Conservation (phyloP, 208 protist genomes). For the Leptomonas pyrrhocoris region DNA sequence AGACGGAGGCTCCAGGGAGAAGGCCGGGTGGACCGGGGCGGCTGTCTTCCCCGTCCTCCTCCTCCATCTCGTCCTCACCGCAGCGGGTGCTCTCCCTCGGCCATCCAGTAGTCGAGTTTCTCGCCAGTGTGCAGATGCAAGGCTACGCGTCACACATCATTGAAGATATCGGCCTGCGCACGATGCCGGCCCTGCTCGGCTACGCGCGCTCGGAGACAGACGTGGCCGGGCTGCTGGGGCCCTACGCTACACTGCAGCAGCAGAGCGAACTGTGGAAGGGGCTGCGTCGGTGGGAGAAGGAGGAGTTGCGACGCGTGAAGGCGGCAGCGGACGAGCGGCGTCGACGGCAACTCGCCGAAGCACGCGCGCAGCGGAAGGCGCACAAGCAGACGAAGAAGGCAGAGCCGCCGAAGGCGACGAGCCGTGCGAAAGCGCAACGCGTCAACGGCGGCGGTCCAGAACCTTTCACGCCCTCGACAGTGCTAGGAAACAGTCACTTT, state of each 20-base stretch:
- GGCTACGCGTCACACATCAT: slow-evolving; percentile 66
- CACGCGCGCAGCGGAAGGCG: not conserved
- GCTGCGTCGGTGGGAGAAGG: slow-evolving; percentile 46
- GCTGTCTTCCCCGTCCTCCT: not conserved
- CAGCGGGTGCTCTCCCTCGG: slow-evolving; percentile 30
- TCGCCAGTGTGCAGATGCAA: slow-evolving; percentile 74
- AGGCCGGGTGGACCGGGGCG: not conserved
- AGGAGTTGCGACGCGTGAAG: slow-evolving; percentile 21
- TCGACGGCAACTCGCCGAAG: slow-evolving; percentile 8
- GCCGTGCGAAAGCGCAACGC: not conserved
- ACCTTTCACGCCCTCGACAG: not conserved
- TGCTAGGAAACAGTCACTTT: slow-evolving; percentile 2
- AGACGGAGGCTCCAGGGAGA: not conserved
- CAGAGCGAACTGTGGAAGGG: slow-evolving; percentile 58
- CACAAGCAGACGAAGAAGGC: not conserved
- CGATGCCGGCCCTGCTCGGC: slow-evolving; percentile 51
- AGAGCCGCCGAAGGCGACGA: not conserved
- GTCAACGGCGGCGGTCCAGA: not conserved
- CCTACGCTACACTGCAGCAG: slow-evolving; percentile 63
- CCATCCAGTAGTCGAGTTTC: slow-evolving; percentile 77
- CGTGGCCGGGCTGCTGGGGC: slow-evolving; percentile 59
- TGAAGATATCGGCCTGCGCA: slow-evolving; percentile 34
- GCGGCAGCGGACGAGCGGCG: slow-evolving; percentile 13
- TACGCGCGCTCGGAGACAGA: slow-evolving; percentile 33
- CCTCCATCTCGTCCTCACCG: not conserved